Evolutionary conservation across 139 green algal genomes (phyloP).

Genomic region (Tetratostichococcus sp.): DNA sequence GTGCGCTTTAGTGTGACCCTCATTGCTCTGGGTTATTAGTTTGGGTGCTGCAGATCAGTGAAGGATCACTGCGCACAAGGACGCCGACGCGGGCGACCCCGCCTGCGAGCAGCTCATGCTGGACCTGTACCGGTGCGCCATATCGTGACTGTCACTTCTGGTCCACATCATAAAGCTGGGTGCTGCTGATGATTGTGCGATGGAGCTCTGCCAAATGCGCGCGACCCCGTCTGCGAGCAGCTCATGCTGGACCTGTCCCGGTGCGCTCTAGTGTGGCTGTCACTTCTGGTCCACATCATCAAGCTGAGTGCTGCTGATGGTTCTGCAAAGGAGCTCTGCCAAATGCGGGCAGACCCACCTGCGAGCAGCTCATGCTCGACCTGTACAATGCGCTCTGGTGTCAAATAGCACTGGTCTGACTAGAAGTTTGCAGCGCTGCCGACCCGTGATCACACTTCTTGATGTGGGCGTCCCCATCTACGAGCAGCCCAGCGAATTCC

Average conservation of each 20-base stretch:
- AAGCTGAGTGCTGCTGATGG: too few relatives aligned
- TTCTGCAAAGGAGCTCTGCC: too few relatives aligned
- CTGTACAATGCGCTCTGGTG: conserved; percentile 1
- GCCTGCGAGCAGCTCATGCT: conserved; percentile 20
- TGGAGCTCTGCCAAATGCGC: neutral
- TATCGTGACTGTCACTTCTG: too few relatives aligned
- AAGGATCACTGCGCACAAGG: too few relatives aligned
- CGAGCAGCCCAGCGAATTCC: conserved; percentile 23
- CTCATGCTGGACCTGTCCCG: conserved; percentile 21
- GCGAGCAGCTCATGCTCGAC: conserved; percentile 21
- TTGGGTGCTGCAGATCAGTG: too few relatives aligned
- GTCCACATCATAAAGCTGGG: too few relatives aligned
- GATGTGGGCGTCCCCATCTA: conserved; percentile 2
- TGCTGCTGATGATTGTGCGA: too few relatives aligned
- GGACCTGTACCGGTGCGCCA: conserved; percentile 19
- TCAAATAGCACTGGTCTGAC: too few relatives aligned
- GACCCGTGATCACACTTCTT: too few relatives aligned
- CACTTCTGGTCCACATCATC: too few relatives aligned
- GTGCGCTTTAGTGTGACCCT: neutral
- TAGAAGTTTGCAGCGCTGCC: too few relatives aligned
- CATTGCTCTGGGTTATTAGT: too few relatives aligned
- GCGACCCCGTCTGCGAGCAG: conserved; percentile 17
- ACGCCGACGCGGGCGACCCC: conserved; percentile 1
- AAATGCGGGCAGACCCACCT: conserved; percentile 3
- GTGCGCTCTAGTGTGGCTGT: neutral